phyloP scores from a whole-genome alignment of 108 stramenopile genomes.

The Schizochytrium sp. region DNA sequence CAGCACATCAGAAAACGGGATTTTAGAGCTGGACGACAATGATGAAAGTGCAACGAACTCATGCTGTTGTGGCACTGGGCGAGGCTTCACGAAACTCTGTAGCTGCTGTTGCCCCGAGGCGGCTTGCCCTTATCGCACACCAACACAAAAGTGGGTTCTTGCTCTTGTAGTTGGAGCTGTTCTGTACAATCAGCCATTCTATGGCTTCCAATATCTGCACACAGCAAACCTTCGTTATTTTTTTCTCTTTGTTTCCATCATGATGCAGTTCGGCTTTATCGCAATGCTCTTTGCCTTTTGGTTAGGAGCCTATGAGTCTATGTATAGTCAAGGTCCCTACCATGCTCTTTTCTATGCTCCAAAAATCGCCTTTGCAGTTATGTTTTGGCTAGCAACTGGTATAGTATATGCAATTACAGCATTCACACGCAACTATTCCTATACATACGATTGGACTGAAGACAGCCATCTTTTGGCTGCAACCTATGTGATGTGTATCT shows the following conservation, averaged over 20 bases:
- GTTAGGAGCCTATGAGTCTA: constrained; percentile 24
- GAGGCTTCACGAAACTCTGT: background rate
- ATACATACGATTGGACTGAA: constrained; percentile 23
- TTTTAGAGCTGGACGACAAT: too few species aligned
- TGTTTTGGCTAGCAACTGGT: background rate
- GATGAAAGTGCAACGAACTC: too few species aligned
- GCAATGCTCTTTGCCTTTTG: constrained; percentile 16
- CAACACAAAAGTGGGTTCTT: constrained; percentile 21
- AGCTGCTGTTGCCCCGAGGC: background rate
- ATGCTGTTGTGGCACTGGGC: too few species aligned
- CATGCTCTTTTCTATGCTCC: background rate
- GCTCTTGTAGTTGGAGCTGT: constrained; percentile 5
- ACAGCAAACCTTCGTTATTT: background rate
- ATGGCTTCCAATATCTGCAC: constrained; percentile 11
- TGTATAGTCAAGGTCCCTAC: background rate
- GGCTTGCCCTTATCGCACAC: constrained; percentile 33
- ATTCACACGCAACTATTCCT: background rate
- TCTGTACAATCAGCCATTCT: constrained; percentile 48
- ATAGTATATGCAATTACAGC: background rate
- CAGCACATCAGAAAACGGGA: too few species aligned
- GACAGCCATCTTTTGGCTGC: background rate
- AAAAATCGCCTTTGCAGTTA: background rate
- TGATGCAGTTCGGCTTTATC: constrained; percentile 14
- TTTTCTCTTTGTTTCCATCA: background rate
- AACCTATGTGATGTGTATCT: background rate